Conservation (phyloP, 23 red algal genomes). For the Gracilaria vermiculophylla region DNA sequence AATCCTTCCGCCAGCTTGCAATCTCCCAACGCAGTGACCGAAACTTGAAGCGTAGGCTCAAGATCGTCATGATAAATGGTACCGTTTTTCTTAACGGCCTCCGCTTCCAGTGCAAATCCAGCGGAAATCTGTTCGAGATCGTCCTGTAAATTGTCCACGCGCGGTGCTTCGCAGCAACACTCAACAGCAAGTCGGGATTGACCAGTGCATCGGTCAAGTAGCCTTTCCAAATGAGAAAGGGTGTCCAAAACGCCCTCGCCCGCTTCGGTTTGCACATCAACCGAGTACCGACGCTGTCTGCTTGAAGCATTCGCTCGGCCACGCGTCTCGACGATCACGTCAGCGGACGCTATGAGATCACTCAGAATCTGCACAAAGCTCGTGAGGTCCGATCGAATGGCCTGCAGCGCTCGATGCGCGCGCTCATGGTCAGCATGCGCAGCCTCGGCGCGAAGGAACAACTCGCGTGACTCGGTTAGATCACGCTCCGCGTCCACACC, state of each 20-base stretch:
- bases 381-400: background rate
- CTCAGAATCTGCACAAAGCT: slow-evolving; percentile 14
- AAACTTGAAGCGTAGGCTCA: slow-evolving; percentile 40
- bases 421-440: slow-evolving; percentile 40
- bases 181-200: slow-evolving; percentile 28
- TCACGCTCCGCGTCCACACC: slow-evolving; percentile 57
- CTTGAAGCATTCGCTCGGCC: background rate
- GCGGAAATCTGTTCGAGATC: slow-evolving; percentile 19
- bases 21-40: slow-evolving; percentile 27
- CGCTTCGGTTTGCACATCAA: slow-evolving; percentile 10
- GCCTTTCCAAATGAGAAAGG: background rate
- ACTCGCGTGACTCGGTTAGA: slow-evolving; percentile 28
- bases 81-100: slow-evolving; percentile 16
- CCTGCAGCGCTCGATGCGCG: slow-evolving; percentile 9
- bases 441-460: slow-evolving; percentile 3
- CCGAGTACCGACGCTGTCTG: background rate
- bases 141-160: slow-evolving; percentile 3
- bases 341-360: slow-evolving; percentile 1
- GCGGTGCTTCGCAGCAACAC: slow-evolving; percentile 41
- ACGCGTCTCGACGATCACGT: slow-evolving; percentile 17
- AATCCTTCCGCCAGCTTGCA: slow-evolving; percentile 55
- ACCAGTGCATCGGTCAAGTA: background rate
- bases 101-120: slow-evolving; percentile 10
- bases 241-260: slow-evolving; percentile 23
- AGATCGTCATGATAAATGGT: slow-evolving; percentile 30